Evolutionary conservation across 1,284 basidiomycete genomes (phyloP).

Genomic region (Farysia itapuensis): DNA sequence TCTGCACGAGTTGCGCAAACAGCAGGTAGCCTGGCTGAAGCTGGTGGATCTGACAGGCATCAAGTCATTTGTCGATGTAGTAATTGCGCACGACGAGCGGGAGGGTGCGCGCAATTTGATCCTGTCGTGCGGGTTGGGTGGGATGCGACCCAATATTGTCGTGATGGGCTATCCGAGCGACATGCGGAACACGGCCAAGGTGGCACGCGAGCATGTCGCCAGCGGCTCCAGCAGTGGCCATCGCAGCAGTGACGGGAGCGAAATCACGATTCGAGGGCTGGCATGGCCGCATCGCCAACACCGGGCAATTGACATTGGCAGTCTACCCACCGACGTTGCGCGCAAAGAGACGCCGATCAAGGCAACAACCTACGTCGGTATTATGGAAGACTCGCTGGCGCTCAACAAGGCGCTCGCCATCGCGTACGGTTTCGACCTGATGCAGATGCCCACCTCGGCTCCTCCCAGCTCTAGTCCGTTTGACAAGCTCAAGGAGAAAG

Average conservation of each 20-base stretch:
- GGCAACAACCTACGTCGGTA: constrained; percentile 54
- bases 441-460: constrained; percentile 34
- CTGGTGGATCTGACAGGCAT: constrained; percentile 57
- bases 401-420: constrained; percentile 58
- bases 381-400: constrained; percentile 58
- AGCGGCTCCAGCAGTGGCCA: constrained; percentile 6
- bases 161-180: constrained; percentile 56
- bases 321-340: constrained; percentile 49
- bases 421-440: constrained; percentile 53
- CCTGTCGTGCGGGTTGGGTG: constrained; percentile 55
- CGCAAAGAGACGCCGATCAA: constrained; percentile 54
- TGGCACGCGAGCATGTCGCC: constrained; percentile 6
- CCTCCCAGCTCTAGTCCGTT: constrained; percentile 1
- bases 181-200: constrained; percentile 40
- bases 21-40: constrained; percentile 58
- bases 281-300: constrained; percentile 26
- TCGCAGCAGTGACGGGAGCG: constrained; percentile 40
- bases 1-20: constrained; percentile 51
- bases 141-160: constrained; percentile 59
- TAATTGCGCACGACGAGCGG: constrained; percentile 56
- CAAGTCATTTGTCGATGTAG: constrained; percentile 57
- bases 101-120: constrained; percentile 57
- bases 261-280: constrained; percentile 47
- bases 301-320: constrained; percentile 28
- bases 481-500: constrained; percentile 7